Evolutionary conservation across 2,329 filamentous ascomycete genomes (phyloP), one percentile per base, ranked within the genome.

Genomic region (Penicillium decumbens): DNA sequence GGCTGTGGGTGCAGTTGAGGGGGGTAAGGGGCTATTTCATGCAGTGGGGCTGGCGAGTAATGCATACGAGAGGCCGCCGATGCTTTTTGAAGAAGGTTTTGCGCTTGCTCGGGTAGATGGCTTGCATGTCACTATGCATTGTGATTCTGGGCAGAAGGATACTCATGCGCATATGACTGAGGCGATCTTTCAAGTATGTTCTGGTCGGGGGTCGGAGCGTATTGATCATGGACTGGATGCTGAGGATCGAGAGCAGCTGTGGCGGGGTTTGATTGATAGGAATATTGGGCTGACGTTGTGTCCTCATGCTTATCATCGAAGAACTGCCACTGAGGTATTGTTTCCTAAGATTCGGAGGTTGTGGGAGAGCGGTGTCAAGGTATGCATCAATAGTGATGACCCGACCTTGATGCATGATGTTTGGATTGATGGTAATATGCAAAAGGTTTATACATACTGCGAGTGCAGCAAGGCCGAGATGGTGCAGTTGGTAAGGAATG

Each of bases 141-240:
- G 75, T 58, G 77, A 79, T 50, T 74, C 79, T 39, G 76, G 75
- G 39, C 74, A 78, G 53, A 72, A 75, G 47, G 74, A 78, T 51
- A 72, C 73, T 0, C 69, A 70, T 20, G 70, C 69, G 24, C 74
- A 79, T 50, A 67, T 77, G 13, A 59, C 59, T 1, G 68, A 77
- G 49, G 64, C 66, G 15, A 55, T 61, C 2, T 62, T 67, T 9
- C 60, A 68, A 35, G 65, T 59, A 0, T 65, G 69, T 4, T 53
- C 44, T 0, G 71, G 72, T 0, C 20, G 15, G 24, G 58, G 57
- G 1, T 50, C 65, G 0, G 68, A 73, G 40, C 64, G 72, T 0
- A 72, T 75, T 41, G 72, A 75, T 50, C 72, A 75, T 54, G 73
- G 73, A 6, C 57, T 75, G 4, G 72, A 74, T 45, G 69, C 65